A percentile compares a stretch with the other conserved stretches of the same genome.
These are phyloP conservation scores for Ceratobasidium sp. DNA, from an alignment of 1,284 basidiomycete genomes.

Conservation along the genomic window DNA sequence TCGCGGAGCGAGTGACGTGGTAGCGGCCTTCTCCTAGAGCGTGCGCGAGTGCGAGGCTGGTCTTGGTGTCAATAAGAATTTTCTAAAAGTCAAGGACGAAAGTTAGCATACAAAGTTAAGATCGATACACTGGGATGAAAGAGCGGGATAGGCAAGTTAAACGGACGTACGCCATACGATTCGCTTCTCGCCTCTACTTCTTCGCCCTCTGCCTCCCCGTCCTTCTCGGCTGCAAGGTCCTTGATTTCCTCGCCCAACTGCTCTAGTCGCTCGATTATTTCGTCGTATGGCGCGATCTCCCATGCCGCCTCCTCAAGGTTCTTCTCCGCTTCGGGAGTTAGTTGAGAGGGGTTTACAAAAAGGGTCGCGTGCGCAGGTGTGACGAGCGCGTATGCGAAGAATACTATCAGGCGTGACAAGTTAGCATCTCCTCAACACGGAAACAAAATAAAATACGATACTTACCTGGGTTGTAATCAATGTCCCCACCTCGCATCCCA, in stretches of 20 bases:
- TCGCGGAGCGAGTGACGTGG: conserved; percentile 68
- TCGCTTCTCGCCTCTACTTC: conserved; percentile 21
- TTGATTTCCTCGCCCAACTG: conserved; percentile 61
- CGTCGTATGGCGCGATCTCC: conserved; percentile 76
- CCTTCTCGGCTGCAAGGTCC: conserved; percentile 2
- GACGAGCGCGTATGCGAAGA: conserved; percentile 91
- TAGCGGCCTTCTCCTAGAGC: conserved; percentile 65
- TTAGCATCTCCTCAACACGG: background rate
- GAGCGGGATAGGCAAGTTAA: too few species aligned
- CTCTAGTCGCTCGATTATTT: conserved; percentile 71
- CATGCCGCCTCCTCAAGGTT: conserved; percentile 63
- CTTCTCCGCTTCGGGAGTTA: conserved; percentile 66
- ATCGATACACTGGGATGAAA: too few species aligned
- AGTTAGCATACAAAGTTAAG: too few species aligned
- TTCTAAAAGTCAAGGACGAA: too few species aligned
- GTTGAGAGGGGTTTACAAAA: conserved; percentile 76
- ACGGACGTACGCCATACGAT: conserved; percentile 34
- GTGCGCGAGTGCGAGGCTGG: conserved; percentile 16
- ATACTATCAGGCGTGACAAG: conserved; percentile 65
- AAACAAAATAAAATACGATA: background rate
- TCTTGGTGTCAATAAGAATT: conserved; percentile 38
- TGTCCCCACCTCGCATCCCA: conserved; percentile 93
- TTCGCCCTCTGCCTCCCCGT: conserved; percentile 9
- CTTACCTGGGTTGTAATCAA: conserved; percentile 86
- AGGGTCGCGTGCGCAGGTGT: conserved; percentile 73